Evolutionary conservation across 805 yeast species (phyloP).

Genomic region (Lipomyces orientalis): DNA sequence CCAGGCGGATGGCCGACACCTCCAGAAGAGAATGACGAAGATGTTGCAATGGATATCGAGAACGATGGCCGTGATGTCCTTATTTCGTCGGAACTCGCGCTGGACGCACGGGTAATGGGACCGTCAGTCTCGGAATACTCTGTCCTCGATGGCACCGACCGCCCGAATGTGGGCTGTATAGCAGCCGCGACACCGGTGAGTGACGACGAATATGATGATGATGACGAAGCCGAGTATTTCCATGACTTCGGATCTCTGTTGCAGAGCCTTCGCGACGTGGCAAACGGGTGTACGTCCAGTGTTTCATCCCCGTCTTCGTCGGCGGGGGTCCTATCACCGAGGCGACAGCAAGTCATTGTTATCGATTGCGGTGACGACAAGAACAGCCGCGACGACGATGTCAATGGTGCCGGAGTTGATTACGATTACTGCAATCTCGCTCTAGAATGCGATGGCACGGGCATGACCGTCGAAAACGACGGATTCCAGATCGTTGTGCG

Average conservation of each 20-base stretch:
- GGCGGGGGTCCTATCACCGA: neutral
- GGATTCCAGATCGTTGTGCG: slow-evolving; percentile 2
- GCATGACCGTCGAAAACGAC: neutral
- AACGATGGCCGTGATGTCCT: slow-evolving; percentile 10
- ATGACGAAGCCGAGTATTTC: slow-evolving; percentile 16
- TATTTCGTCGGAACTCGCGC: slow-evolving; percentile 20
- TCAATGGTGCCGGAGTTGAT: neutral
- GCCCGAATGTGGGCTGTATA: neutral
- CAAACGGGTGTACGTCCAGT: slow-evolving; percentile 9
- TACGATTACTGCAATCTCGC: neutral
- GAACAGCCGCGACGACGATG: neutral
- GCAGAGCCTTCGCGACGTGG: neutral
- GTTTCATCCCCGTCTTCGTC: neutral
- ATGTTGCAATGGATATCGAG: neutral
- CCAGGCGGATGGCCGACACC: slow-evolving; percentile 1
- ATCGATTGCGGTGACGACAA: neutral
- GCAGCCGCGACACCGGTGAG: neutral
- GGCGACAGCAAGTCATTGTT: neutral
- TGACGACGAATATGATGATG: slow-evolving; percentile 19
- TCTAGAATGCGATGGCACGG: neutral
- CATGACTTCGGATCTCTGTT: slow-evolving; percentile 23
- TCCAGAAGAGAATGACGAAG: slow-evolving; percentile 10
- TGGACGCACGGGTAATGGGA: slow-evolving; percentile 26
- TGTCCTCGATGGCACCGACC: slow-evolving; percentile 8
- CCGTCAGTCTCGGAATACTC: slow-evolving; percentile 31